phyloP scores from a whole-genome alignment of 2,329 filamentous ascomycete species.

The Colletotrichum truncatum region DNA sequence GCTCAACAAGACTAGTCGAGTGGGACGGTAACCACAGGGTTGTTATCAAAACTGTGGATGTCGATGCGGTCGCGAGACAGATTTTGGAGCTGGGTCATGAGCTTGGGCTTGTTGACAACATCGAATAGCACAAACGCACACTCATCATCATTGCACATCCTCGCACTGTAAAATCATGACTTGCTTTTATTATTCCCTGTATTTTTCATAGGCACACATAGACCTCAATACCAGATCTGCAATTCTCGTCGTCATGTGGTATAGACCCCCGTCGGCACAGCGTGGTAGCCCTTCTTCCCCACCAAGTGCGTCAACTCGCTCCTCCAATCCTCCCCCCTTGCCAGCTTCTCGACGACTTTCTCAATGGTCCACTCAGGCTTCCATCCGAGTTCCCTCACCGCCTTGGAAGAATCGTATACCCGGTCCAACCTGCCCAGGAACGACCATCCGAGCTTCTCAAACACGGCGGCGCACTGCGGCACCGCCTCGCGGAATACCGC shows the following conservation, averaged over 20 bases:
- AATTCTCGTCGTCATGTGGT: conserved; percentile 37
- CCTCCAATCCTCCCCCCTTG: conserved; percentile 44
- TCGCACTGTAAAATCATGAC: too few relatives aligned
- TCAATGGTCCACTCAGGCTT: conserved; percentile 51
- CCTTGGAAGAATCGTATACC: conserved; percentile 54
- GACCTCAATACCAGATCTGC: conserved; percentile 13
- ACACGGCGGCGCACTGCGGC: conserved; percentile 40
- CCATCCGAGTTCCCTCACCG: conserved; percentile 53
- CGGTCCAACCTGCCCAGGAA: conserved; percentile 50
- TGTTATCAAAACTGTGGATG: conserved; percentile 73
- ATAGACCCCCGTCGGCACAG: conserved; percentile 52
- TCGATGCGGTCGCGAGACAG: conserved; percentile 62
- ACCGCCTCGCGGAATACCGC: conserved; percentile 39
- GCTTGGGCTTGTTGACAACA: conserved; percentile 17
- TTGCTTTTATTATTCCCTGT: too few relatives aligned
- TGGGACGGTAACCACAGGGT: conserved; percentile 80
- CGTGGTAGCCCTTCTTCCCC: conserved; percentile 56
- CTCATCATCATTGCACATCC: too few relatives aligned
- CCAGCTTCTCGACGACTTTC: conserved; percentile 43
- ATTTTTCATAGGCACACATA: not conserved
- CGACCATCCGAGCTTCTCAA: conserved; percentile 44
- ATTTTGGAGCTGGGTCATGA: conserved; percentile 61
- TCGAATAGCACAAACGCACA: conserved; percentile 19
- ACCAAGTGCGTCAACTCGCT: conserved; percentile 50
- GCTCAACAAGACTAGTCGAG: conserved; percentile 67